A percentile compares a stretch with the other conserved stretches of the same genome.
Conservation (phyloP, 352 stramenopile species). For the Aphanomyces stellatus region DNA sequence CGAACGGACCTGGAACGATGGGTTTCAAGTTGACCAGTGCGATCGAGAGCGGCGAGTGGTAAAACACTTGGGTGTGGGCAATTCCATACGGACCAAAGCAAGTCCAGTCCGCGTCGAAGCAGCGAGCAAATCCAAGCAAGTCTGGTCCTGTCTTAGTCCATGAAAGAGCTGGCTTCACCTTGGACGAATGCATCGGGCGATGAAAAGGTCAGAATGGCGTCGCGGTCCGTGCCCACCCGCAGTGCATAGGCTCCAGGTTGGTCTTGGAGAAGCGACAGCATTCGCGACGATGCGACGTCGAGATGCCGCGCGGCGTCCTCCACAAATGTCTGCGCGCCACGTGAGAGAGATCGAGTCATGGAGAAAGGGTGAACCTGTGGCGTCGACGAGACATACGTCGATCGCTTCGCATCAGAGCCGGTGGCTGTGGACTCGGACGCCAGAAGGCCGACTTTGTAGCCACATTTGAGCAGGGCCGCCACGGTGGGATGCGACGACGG, state of each 20-base stretch:
- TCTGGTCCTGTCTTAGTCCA: slow-evolving; percentile 17
- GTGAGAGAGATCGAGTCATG: background rate
- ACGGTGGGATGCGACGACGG: slow-evolving; percentile 24
- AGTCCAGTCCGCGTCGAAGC: slow-evolving; percentile 25
- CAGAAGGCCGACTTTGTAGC: slow-evolving; percentile 1
- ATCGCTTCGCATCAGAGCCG: background rate
- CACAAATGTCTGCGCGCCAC: background rate
- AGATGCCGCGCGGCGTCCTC: slow-evolving; percentile 23
- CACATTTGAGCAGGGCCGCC: slow-evolving; percentile 31
- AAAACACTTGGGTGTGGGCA: slow-evolving; percentile 43
- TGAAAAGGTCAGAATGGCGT: slow-evolving; percentile 11
- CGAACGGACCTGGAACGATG: slow-evolving; percentile 66
- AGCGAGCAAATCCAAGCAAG: slow-evolving; percentile 32
- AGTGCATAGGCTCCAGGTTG: background rate
- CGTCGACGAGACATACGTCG: background rate
- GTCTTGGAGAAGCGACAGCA: slow-evolving; percentile 29
- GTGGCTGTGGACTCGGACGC: background rate
- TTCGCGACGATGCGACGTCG: slow-evolving; percentile 24
- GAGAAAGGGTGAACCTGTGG: background rate
- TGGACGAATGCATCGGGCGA: background rate
- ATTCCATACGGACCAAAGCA: slow-evolving; percentile 47
- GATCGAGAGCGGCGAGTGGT: slow-evolving; percentile 42
- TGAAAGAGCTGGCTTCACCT: background rate
- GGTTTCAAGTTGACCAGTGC: slow-evolving; percentile 92
- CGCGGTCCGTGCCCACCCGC: background rate